A percentile compares a stretch with the other conserved stretches of the same genome.
Evolutionary conservation across 1,284 basidiomycete species (phyloP).

Genomic region (Phylloporus sp.): DNA sequence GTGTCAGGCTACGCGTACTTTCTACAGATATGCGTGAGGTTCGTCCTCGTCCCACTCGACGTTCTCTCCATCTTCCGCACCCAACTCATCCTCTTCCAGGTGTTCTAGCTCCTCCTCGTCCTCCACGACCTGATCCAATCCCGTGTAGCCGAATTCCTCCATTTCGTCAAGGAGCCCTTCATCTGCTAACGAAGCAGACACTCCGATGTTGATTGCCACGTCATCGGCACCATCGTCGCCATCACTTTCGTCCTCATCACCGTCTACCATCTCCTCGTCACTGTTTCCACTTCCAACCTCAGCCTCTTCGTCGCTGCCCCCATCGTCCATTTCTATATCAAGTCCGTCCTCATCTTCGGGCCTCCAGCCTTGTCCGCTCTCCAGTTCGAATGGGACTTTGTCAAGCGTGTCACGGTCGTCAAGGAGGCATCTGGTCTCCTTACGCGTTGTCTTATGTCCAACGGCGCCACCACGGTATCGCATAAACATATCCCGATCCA

Average conservation of each 20-base stretch:
- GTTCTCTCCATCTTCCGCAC: neutral
- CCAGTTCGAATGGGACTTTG: neutral
- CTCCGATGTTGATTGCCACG: no score
- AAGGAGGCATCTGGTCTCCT: neutral
- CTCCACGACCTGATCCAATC: neutral
- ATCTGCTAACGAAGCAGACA: neutral
- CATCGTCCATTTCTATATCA: neutral
- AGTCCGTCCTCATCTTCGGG: neutral
- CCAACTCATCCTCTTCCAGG: neutral
- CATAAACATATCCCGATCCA: constrained; percentile 6
- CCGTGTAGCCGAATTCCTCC: neutral
- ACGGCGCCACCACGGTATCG: neutral
- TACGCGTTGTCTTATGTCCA: neutral
- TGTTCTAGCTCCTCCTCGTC: neutral
- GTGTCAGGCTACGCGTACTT: neutral
- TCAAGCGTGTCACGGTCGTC: neutral
- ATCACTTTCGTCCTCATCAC: neutral
- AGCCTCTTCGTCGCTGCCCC: neutral
- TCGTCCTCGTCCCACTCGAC: neutral
- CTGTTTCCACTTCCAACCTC: neutral
- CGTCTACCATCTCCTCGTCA: neutral
- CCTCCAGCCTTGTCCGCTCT: neutral
- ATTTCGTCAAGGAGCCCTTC: neutral
- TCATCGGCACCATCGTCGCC: no score
- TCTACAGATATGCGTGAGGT: neutral